A percentile compares a stretch with the other conserved stretches of the same genome.
Conservation (phyloP, 177 flowering plant species). For the Tripterygium wilfordii region DNA sequence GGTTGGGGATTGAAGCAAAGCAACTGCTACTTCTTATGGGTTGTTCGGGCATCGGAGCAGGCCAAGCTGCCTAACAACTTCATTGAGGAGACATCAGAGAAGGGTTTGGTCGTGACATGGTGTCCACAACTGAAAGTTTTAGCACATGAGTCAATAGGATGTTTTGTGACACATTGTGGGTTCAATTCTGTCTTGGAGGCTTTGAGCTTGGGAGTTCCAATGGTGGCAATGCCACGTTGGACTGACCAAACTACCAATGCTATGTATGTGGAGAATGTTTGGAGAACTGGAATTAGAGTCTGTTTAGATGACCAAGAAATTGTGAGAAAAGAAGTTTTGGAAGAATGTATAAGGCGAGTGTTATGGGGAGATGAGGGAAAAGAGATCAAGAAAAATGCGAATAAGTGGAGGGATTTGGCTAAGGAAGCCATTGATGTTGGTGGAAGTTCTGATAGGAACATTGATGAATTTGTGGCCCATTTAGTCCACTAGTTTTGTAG, state of each 20-base stretch:
- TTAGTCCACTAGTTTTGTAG: background rate
- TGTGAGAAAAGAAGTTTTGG: constrained; percentile 5
- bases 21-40: constrained; percentile 21
- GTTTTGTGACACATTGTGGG: constrained; percentile 28
- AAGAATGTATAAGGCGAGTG: constrained; percentile 6
- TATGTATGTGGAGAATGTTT: constrained; percentile 17
- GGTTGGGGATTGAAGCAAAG: constrained; percentile 14
- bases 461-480: constrained; percentile 16
- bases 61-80: constrained; percentile 15
- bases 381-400: constrained; percentile 11
- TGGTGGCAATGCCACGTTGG: constrained; percentile 27
- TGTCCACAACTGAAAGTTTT: constrained; percentile 20
- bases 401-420: constrained; percentile 14
- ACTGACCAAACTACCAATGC: constrained; percentile 25
- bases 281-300: constrained; percentile 16
- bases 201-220: constrained; percentile 27
- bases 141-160: constrained; percentile 10
- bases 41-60: constrained; percentile 16
- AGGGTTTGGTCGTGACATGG: constrained; percentile 26
- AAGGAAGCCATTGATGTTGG: constrained; percentile 16
- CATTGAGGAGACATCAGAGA: constrained; percentile 1
- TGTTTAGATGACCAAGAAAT: constrained; percentile 7
- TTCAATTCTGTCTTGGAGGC: constrained; percentile 21
- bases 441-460: constrained; percentile 21
- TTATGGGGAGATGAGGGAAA: constrained; percentile 17